Conservation (phyloP, 1,284 basidiomycete species). For the Cutaneotrichosporon sp. region DNA sequence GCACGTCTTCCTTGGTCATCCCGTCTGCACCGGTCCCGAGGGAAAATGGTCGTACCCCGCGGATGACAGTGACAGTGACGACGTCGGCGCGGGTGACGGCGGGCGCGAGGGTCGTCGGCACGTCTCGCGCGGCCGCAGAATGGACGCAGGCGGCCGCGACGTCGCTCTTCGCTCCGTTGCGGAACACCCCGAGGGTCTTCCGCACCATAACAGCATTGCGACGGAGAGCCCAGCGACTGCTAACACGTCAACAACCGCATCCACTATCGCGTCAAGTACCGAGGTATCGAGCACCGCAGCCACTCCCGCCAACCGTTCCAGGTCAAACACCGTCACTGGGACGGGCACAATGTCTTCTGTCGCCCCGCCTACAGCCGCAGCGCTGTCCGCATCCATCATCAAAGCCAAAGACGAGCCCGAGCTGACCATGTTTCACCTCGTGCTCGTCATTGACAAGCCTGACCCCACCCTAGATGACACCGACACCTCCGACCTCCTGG, state of each 20-base stretch:
- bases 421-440: conserved; percentile 77
- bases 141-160: conserved; percentile 7
- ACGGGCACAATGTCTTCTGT: too few relatives aligned
- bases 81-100: conserved; percentile 5
- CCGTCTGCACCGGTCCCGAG: conserved; percentile 72
- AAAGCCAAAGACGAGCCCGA: conserved; percentile 47
- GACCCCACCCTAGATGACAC: conserved; percentile 60
- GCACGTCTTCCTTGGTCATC: conserved; percentile 91
- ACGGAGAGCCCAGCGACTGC: not conserved
- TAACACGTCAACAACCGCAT: not conserved
- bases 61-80: conserved; percentile 18
- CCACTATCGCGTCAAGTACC: not conserved
- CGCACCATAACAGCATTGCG: not conserved
- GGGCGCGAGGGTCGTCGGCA: not conserved
- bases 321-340: too few relatives aligned
- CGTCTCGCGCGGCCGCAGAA: conserved; percentile 10
- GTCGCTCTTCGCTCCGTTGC: conserved; percentile 5
- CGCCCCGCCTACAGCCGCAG: too few relatives aligned
- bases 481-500: conserved; percentile 63
- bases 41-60: conserved; percentile 56
- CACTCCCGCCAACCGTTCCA: not conserved
- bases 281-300: not conserved
- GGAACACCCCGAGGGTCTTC: conserved; percentile 12
- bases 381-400: too few relatives aligned
- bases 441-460: conserved; percentile 79